Evolutionary conservation across 2,329 filamentous ascomycete species (phyloP).

Genomic region (Colletotrichum higginsianum): DNA sequence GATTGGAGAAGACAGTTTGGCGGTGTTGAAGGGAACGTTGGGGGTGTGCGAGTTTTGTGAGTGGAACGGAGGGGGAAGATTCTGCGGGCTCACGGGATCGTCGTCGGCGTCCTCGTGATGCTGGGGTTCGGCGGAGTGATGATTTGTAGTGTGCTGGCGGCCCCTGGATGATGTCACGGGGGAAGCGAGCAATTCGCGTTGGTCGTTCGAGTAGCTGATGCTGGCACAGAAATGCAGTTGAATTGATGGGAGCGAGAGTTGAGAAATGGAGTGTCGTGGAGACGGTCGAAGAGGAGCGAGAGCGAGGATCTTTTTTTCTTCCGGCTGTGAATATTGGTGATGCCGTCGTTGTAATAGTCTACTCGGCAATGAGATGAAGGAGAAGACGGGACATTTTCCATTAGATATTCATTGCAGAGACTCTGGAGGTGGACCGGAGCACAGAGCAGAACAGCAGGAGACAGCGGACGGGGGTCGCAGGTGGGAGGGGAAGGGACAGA

Average conservation of each 20-base stretch:
- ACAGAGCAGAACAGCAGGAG: conserved; percentile 1
- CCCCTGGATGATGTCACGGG: conserved; percentile 43
- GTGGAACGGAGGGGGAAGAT: conserved; percentile 39
- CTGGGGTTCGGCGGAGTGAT: conserved; percentile 25
- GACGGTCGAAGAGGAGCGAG: conserved; percentile 29
- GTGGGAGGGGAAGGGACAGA: conserved; percentile 24
- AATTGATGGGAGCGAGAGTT: conserved; percentile 36
- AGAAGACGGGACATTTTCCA: conserved; percentile 36
- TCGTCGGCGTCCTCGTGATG: conserved; percentile 32
- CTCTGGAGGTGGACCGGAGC: conserved; percentile 8
- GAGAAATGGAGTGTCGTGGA: conserved; percentile 32
- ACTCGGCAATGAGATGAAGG: conserved; percentile 42
- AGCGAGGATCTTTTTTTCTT: conserved; percentile 2
- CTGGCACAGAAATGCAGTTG: conserved; percentile 13
- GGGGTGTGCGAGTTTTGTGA: conserved; percentile 45
- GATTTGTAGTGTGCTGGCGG: conserved; percentile 18
- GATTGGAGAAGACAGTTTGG: conserved; percentile 94
- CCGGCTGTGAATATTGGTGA: conserved; percentile 35
- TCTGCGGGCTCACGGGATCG: conserved; percentile 32
- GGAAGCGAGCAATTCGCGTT: conserved; percentile 27
- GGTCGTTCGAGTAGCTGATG: conserved; percentile 21
- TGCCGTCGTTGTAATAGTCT: conserved; percentile 41
- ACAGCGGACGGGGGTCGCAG: conserved; percentile 25
- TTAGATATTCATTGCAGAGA: conserved; percentile 40
- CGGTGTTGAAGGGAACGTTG: conserved; percentile 74